A percentile compares a stretch with the other conserved stretches of the same genome.
These are phyloP conservation scores for Wickerhamomyces canadensis DNA, from an alignment of 805 yeast species.

Conservation along the genomic window DNA sequence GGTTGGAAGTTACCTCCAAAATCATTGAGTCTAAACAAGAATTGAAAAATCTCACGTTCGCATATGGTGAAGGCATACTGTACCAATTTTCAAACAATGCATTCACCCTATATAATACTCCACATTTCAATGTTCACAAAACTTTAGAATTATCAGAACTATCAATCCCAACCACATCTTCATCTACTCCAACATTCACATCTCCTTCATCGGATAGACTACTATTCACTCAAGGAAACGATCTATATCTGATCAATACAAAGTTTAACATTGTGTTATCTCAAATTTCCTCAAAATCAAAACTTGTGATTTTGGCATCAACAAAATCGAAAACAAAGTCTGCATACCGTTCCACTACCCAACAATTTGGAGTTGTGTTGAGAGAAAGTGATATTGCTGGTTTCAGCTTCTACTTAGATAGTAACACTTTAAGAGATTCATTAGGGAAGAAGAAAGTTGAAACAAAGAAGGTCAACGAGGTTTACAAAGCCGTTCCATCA, in stretches of 20 bases:
- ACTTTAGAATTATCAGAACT: slow-evolving; percentile 5
- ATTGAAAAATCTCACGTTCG: slow-evolving; percentile 8
- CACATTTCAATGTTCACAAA: slow-evolving; percentile 19
- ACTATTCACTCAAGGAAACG: slow-evolving; percentile 18
- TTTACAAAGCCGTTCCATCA: slow-evolving; percentile 19
- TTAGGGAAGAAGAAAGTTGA: slow-evolving; percentile 49
- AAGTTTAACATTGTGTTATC: slow-evolving; percentile 23
- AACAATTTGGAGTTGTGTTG: slow-evolving; percentile 16
- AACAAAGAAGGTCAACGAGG: slow-evolving; percentile 11
- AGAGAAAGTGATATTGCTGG: slow-evolving; percentile 22
- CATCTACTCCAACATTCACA: slow-evolving; percentile 8
- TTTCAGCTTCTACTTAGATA: slow-evolving; percentile 50
- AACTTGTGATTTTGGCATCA: slow-evolving; percentile 10
- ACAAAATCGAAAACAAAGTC: slow-evolving; percentile 6
- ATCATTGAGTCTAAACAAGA: slow-evolving; percentile 15
- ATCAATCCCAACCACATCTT: slow-evolving; percentile 1
- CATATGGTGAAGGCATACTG: slow-evolving; percentile 16
- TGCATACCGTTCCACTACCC: slow-evolving; percentile 5
- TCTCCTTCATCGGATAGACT: slow-evolving; percentile 25
- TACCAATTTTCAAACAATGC: slow-evolving; percentile 15
- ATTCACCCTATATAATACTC: slow-evolving; percentile 15
- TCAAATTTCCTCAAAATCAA: slow-evolving; percentile 14
- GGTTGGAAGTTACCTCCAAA: slow-evolving; percentile 21
- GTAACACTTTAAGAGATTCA: slow-evolving; percentile 62
- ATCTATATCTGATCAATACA: slow-evolving; percentile 33